Base-by-base conservation (phyloP, 306 rosid genomes). In the Vachellia pachyceras region DNA sequence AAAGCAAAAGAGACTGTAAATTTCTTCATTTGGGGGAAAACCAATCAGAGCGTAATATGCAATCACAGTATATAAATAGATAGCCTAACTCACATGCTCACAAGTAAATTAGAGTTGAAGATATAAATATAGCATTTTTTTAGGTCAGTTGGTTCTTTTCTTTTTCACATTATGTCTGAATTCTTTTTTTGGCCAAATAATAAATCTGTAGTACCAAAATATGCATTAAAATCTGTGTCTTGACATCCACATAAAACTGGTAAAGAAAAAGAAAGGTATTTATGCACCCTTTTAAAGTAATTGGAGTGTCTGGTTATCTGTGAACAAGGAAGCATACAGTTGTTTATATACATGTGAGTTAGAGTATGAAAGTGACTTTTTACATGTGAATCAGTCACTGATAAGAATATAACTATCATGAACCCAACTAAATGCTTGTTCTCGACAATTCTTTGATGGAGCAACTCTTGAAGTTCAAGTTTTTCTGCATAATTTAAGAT, bases 1-100 rank as follows among this genome's bases (percentile, higher is more conserved):
- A 70, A 91, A 87, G 88, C 83, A 82, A 91, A 76, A 76, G 80
- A 84, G 73, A 80, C 20, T n/a, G 17, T 41, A 37, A 44, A 47
- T 69, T 69, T 69, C 20, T 11, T 44, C 52, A 42, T 22, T 4
- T 69, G 37, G 36, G 50, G 6, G 20, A 37, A n/a, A 66, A 41
- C 41, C 2, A 7, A 39, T 39, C 15, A n/a, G 29, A 68, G 33
- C 73, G 33, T 3, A 69, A 42, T 5, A 5, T 11, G 15, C n/a
- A 42, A 69, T 41, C 22, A 5, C 3, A 41, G 57, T 5, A 22
- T 7, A 42, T 44, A 44, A 44, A 69, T 69, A 69, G 54, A 42
- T 42, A 25, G 73, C 54, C 13, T 47, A 42, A 69, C 54, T 41
- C 54, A 40, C 33, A 18, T 10, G 10, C 49, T n/a, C 1, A 69